phyloP scores from a whole-genome alignment of 805 yeast genomes.

The Wickerhamiella cacticola region DNA sequence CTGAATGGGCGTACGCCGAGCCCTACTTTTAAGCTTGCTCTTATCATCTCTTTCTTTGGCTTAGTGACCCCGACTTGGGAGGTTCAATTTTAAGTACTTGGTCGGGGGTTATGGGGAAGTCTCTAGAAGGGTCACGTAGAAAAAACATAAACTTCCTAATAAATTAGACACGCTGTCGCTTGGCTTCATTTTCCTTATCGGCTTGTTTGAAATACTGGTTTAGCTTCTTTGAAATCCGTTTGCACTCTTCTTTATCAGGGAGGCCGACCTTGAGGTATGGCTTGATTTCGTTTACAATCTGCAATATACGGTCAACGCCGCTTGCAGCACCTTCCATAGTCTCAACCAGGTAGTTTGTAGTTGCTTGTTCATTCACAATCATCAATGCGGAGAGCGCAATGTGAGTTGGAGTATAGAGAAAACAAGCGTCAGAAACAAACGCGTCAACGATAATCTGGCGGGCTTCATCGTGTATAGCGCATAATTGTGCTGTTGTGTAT shows the following conservation, averaged over 20 bases:
- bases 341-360: conserved; percentile 46
- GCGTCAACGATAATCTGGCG: conserved; percentile 52
- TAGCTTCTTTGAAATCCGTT: conserved; percentile 28
- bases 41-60: background rate
- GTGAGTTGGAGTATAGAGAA: conserved; percentile 85
- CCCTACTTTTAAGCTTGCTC: conserved; percentile 1
- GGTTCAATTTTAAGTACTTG: too few relatives aligned
- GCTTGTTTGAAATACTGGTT: conserved; percentile 20
- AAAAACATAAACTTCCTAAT: too few relatives aligned
- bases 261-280: conserved; percentile 18
- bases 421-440: conserved; percentile 63
- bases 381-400: conserved; percentile 81
- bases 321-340: conserved; percentile 32
- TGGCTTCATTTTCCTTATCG: conserved; percentile 3
- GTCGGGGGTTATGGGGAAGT: background rate
- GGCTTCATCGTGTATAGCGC: conserved; percentile 59
- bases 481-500: conserved; percentile 39
- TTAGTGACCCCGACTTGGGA: too few relatives aligned
- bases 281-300: conserved; percentile 24
- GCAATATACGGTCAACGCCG: conserved; percentile 20
- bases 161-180: conserved; percentile 4
- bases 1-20: background rate
- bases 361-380: conserved; percentile 49
- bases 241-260: conserved; percentile 27
- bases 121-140: background rate